Conservation (phyloP, 176 grass and related monocot species). For the Lolium rigidum region DNA sequence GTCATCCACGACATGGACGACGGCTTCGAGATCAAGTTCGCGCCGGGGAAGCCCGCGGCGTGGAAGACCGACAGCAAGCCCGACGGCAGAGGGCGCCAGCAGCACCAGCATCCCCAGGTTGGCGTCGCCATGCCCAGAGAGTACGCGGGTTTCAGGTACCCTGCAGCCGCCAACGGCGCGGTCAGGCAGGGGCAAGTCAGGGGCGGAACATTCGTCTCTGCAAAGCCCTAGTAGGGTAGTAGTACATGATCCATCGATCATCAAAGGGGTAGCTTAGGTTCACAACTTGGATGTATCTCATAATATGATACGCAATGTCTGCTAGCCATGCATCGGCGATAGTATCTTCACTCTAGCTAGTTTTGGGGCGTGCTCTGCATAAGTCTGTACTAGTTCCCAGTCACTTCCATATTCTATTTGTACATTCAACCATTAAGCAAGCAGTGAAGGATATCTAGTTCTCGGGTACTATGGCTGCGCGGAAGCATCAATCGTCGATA, state of each 20-base stretch:
- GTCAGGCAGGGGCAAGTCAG: conserved; percentile 58
- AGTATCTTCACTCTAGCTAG: conserved; percentile 63
- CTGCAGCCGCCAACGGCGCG: conserved; percentile 44
- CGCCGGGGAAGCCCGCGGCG: conserved; percentile 64
- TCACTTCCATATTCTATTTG: conserved; percentile 51
- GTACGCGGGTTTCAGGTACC: conserved; percentile 57
- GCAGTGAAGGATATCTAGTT: conserved; percentile 58
- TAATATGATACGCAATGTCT: conserved; percentile 35
- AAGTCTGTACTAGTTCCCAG: conserved; percentile 43
- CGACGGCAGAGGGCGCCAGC: conserved; percentile 39
- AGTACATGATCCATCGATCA: conserved; percentile 46
- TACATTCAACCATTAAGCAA: conserved; percentile 63
- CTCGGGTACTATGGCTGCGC: conserved; percentile 22
- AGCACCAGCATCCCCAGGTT: background rate
- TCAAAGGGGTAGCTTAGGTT: conserved; percentile 42
- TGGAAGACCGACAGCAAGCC: conserved; percentile 57
- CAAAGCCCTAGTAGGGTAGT: conserved; percentile 39
- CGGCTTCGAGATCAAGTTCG: conserved; percentile 84
- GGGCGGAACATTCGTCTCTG: conserved; percentile 53
- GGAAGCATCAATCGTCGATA: conserved; percentile 62
- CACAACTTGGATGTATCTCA: conserved; percentile 55
- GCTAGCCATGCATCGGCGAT: conserved; percentile 17
- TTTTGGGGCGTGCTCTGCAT: conserved; percentile 46
- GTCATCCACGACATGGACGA: conserved; percentile 73
- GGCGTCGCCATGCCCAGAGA: conserved; percentile 53